Conservation (phyloP, 1,139 yeast genomes). For the Yamadazyma oceani region DNA sequence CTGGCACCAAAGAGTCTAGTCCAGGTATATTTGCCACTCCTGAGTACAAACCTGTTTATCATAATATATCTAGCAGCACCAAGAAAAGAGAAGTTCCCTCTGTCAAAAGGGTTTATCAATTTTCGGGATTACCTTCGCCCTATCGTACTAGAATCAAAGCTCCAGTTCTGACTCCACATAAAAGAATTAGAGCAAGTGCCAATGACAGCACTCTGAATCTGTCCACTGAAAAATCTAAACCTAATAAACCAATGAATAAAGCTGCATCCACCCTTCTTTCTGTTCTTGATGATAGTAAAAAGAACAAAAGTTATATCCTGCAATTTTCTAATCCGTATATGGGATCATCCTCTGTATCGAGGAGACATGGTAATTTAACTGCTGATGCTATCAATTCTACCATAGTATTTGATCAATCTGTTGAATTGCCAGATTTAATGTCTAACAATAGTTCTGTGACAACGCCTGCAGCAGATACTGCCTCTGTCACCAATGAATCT, state of each 20-base stretch:
- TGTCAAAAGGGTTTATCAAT: conserved; percentile 56
- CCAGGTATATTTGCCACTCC: conserved; percentile 32
- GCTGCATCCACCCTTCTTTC: conserved; percentile 69
- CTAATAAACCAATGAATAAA: conserved; percentile 45
- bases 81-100: conserved; percentile 22
- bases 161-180: conserved; percentile 17
- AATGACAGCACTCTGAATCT: conserved; percentile 2
- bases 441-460: conserved; percentile 15
- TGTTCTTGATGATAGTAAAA: conserved; percentile 48
- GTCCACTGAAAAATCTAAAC: conserved; percentile 6
- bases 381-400: conserved; percentile 42
- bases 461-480: conserved; percentile 17
- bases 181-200: conserved; percentile 6
- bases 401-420: conserved; percentile 33
- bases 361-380: conserved; percentile 18
- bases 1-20: conserved; percentile 7
- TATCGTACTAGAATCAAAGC: conserved; percentile 51
- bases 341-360: conserved; percentile 15
- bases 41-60: conserved; percentile 42
- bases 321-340: conserved; percentile 54
- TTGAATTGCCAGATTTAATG: conserved; percentile 14
- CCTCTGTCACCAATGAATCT: conserved; percentile 9
- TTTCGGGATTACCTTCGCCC: conserved; percentile 65
- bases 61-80: conserved; percentile 20
- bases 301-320: conserved; percentile 18